Percentiles rank a stretch among this genome's conserved stretches.
These are phyloP conservation scores for Adansonia rubrostipa DNA, from an alignment of 441 rosid species.

Conservation along the genomic window DNA sequence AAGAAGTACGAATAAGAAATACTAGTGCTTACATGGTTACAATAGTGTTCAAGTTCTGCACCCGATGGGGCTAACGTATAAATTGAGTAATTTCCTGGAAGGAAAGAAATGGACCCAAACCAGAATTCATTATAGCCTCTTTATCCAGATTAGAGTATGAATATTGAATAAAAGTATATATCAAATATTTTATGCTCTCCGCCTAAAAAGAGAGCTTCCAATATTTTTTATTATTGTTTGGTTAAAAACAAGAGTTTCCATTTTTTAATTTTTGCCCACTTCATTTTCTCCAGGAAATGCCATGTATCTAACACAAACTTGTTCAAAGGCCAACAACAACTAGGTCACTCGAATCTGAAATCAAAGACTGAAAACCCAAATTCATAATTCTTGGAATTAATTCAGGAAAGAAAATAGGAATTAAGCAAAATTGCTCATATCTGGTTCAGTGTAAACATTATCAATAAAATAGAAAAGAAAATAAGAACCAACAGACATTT, in stretches of 20 bases:
- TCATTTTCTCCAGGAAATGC: no score
- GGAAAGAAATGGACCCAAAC: not conserved
- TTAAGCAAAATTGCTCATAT: not conserved
- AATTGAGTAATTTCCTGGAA: not conserved
- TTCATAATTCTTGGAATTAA: no score
- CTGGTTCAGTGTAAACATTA: not conserved
- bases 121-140: not conserved
- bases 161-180: no score
- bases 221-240: no score
- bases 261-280: no score
- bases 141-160: no score
- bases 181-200: no score
- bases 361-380: no score
- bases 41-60: not conserved
- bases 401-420: not conserved
- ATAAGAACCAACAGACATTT: not conserved
- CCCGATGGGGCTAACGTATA: not conserved
- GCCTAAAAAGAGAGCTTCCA: not conserved
- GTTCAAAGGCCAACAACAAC: no score
- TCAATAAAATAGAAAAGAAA: not conserved
- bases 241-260: no score
- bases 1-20: not conserved
- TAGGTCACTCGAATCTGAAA: no score
- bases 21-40: not conserved
- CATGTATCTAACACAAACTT: no score